A percentile compares a stretch with the other conserved stretches of the same genome.
Conservation (phyloP, 305 asterid species). For the Withania somnifera region DNA sequence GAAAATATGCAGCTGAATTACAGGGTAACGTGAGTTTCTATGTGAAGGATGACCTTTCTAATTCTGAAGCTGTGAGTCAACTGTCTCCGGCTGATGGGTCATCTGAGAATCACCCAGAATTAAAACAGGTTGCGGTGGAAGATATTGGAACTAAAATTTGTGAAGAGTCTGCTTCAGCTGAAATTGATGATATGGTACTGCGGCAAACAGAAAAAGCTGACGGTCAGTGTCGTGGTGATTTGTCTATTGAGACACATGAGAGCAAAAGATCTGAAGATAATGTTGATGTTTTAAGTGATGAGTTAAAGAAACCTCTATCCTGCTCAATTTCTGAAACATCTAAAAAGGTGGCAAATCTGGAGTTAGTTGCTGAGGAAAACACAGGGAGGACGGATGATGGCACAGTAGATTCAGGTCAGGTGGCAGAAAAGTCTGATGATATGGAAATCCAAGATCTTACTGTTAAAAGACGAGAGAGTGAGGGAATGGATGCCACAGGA, state of each 20-base stretch:
- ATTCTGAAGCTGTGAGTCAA: not conserved
- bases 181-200: not conserved
- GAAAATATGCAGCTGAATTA: not conserved
- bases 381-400: not conserved
- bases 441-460: not conserved
- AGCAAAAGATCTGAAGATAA: conserved; percentile 5
- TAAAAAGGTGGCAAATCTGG: conserved; percentile 2
- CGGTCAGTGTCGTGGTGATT: not conserved
- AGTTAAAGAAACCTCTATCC: not conserved
- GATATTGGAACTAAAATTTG: not conserved
- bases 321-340: not conserved
- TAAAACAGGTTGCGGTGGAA: conserved; percentile 5
- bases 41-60: not conserved
- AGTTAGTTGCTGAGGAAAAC: not conserved
- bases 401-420: not conserved
- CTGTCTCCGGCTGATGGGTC: not conserved
- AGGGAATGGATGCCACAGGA: not conserved
- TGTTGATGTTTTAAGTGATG: not conserved
- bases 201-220: not conserved
- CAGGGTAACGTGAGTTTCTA: not conserved
- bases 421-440: not conserved
- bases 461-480: conserved; percentile 1
- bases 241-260: conserved; percentile 5
- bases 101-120: conserved; percentile 1
- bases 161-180: not conserved